A percentile compares a stretch with the other conserved stretches of the same genome.
phyloP scores from a whole-genome alignment of 352 stramenopile genomes.

The Blastocystis sp. region DNA sequence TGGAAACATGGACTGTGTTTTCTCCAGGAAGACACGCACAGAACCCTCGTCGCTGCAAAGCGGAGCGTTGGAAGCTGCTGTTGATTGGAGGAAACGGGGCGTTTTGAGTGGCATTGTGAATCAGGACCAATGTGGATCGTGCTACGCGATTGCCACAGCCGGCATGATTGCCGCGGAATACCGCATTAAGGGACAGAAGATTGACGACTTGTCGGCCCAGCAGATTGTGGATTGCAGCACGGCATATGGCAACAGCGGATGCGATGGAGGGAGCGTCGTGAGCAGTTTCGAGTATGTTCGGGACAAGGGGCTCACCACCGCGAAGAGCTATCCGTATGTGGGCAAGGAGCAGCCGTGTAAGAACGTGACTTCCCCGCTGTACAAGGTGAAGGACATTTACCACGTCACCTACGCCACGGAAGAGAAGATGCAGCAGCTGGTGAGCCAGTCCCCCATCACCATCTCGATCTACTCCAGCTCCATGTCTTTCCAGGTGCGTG shows the following conservation, averaged over 20 bases:
- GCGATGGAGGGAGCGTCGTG: not conserved
- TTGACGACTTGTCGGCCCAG: not conserved
- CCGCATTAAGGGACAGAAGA: not conserved
- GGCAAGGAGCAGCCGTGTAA: conserved; percentile 3
- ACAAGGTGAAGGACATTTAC: not conserved
- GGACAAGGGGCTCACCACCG: conserved; percentile 12
- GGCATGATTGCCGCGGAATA: not conserved
- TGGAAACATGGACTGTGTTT: not conserved
- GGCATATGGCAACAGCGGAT: conserved; percentile 39
- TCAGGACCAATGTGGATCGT: conserved; percentile 27
- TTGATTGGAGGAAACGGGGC: conserved; percentile 53
- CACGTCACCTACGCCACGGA: not conserved
- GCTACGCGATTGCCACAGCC: conserved; percentile 7
- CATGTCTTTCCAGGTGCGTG: not conserved
- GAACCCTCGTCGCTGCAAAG: not conserved
- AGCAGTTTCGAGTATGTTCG: conserved; percentile 21
- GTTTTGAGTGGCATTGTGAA: conserved; percentile 10
- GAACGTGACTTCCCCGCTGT: not conserved
- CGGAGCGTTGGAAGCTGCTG: not conserved
- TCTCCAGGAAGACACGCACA: not conserved
- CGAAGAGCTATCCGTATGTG: conserved; percentile 20
- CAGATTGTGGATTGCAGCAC: conserved; percentile 39
- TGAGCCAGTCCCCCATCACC: not conserved
- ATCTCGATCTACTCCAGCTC: not conserved
- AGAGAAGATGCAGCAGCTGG: not conserved